phyloP scores from a whole-genome alignment of 2,329 filamentous ascomycete species.

The Pseudogymnoascus sp. region DNA sequence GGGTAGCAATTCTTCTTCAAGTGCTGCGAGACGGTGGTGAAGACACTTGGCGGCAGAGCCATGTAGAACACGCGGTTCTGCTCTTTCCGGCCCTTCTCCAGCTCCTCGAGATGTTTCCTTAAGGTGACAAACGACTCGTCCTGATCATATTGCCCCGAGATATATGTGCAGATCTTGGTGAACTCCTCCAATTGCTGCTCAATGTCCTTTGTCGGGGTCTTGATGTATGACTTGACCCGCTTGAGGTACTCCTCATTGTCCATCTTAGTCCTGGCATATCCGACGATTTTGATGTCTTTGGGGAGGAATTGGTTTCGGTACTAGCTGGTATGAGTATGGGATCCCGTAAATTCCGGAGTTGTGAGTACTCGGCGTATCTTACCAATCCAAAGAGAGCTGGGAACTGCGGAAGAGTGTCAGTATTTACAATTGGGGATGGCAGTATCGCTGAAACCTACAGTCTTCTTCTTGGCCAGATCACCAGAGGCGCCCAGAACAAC shows the following conservation, averaged over 20 bases:
- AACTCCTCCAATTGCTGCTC: constrained; percentile 94
- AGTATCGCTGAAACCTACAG: constrained; percentile 45
- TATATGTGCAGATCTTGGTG: constrained; percentile 77
- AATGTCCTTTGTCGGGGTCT: constrained; percentile 94
- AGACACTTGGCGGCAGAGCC: constrained; percentile 94
- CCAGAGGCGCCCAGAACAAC: constrained; percentile 94
- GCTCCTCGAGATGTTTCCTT: constrained; percentile 72
- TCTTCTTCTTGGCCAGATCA: constrained; percentile 99
- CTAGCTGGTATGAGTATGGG: constrained; percentile 37
- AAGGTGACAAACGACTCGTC: constrained; percentile 88
- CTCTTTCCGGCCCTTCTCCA: constrained; percentile 76
- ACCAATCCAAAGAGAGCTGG: constrained; percentile 95
- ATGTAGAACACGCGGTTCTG: constrained; percentile 97
- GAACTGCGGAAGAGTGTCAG: constrained; percentile 51
- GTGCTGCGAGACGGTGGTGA: constrained; percentile 95
- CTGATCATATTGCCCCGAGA: constrained; percentile 96
- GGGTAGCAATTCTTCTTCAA: constrained; percentile 97
- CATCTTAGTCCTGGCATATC: constrained; percentile 99
- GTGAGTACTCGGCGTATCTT: constrained; percentile 37
- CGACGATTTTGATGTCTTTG: constrained; percentile 92
- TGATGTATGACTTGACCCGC: constrained; percentile 95
- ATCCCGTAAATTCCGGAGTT: constrained; percentile 4
- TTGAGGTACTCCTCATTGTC: constrained; percentile 91
- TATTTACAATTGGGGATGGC: not conserved
- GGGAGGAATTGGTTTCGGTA: constrained; percentile 98